Conservation (phyloP, 805 yeast genomes). For the Lachancea cidri region DNA sequence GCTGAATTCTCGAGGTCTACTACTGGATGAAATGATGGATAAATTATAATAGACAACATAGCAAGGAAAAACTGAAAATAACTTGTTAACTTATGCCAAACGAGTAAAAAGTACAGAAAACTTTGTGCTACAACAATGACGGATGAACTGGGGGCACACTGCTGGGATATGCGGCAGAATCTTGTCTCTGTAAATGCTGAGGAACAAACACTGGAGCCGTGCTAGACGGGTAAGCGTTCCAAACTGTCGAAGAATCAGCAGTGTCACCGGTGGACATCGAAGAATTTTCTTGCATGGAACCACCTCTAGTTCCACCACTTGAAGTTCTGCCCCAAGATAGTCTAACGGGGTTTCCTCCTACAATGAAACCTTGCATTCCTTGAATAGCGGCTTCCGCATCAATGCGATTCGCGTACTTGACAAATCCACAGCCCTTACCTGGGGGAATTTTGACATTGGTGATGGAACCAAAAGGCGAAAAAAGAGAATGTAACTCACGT, state of each 20-base stretch:
- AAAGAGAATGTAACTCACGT: slow-evolving; percentile 52
- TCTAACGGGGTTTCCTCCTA: slow-evolving; percentile 69
- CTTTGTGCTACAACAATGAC: slow-evolving; percentile 10
- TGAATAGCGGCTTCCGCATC: slow-evolving; percentile 76
- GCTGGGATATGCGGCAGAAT: slow-evolving; percentile 2
- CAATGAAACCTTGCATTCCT: slow-evolving; percentile 72
- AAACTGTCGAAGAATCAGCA: slow-evolving; percentile 2
- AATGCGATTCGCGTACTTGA: slow-evolving; percentile 57
- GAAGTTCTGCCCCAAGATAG: slow-evolving; percentile 64
- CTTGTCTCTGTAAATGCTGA: slow-evolving; percentile 4
- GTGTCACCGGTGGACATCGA: not conserved
- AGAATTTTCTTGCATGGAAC: slow-evolving; percentile 3
- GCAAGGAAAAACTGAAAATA: not conserved
- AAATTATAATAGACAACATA: not conserved
- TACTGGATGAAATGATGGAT: not conserved
- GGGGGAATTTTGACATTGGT: slow-evolving; percentile 68
- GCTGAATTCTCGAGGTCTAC: not conserved
- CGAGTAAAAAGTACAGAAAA: not conserved
- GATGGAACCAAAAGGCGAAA: slow-evolving; percentile 70
- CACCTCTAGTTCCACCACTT: slow-evolving; percentile 4
- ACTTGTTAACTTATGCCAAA: not conserved
- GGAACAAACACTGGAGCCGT: slow-evolving; percentile 5
- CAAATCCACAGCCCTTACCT: slow-evolving; percentile 77
- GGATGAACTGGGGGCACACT: slow-evolving; percentile 20
- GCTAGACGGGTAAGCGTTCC: slow-evolving; percentile 2